These are phyloP conservation scores for Eucalyptus caleyi DNA, from an alignment of 345 rosid genomes.

Conservation along the genomic window DNA sequence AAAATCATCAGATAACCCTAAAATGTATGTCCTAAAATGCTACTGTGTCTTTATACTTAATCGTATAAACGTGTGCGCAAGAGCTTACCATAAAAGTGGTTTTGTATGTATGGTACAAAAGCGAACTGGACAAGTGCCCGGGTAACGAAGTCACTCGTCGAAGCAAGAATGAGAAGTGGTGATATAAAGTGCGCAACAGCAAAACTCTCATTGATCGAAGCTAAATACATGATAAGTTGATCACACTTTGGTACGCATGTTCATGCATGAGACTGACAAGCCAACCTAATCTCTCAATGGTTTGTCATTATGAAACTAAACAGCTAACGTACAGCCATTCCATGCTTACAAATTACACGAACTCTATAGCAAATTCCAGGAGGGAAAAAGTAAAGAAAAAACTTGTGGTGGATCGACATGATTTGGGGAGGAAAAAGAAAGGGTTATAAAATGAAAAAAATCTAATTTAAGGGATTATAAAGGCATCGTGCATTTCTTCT, in stretches of 20 bases:
- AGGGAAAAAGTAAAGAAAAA: neutral
- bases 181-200: neutral
- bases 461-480: slow-evolving; percentile 16
- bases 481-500: slow-evolving; percentile 92
- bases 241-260: neutral
- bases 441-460: neutral
- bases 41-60: neutral
- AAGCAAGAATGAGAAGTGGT: neutral
- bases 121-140: neutral
- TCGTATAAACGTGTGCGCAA: neutral
- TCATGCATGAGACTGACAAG: neutral
- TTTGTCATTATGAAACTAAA: neutral
- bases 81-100: neutral
- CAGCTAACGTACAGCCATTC: neutral
- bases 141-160: neutral
- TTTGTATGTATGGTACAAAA: neutral
- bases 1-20: neutral
- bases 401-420: neutral
- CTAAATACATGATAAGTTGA: neutral
- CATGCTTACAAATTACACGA: neutral
- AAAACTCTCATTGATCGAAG: neutral
- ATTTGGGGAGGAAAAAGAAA: neutral
- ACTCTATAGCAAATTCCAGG: neutral
- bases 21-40: neutral
- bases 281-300: neutral